Evolutionary conservation across 257 asterid species (phyloP).

Genomic region (Gentiana straminea): DNA sequence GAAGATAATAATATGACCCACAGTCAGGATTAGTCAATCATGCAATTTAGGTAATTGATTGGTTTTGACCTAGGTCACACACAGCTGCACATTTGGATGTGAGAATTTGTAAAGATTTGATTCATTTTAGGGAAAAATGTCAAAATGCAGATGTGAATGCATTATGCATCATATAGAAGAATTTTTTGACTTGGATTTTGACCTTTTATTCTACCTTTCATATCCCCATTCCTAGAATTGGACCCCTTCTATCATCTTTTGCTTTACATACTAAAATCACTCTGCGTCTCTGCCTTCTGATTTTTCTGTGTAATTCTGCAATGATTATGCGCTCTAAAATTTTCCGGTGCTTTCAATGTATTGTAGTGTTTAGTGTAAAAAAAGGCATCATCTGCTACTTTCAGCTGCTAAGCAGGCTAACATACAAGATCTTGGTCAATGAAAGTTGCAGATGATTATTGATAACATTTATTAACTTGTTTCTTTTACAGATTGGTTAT

Average conservation of each 20-base stretch:
- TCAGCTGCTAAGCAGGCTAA: conserved; percentile 1
- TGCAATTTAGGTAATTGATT: no score
- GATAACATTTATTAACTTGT: neutral
- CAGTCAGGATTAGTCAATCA: no score
- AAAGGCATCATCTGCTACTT: neutral
- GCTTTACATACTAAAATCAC: neutral
- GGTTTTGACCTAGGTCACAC: no score
- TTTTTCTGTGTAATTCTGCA: neutral
- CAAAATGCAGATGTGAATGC: no score
- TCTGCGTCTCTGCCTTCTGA: neutral
- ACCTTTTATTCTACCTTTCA: no score
- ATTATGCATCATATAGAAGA: no score
- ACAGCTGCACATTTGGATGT: no score
- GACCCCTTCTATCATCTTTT: neutral
- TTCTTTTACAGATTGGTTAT: conserved; percentile 43
- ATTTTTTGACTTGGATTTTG: no score
- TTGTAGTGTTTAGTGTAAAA: neutral
- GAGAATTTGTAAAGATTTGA: no score
- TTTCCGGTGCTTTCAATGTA: neutral
- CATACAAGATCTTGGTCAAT: neutral
- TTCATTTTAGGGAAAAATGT: no score
- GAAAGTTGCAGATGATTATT: neutral
- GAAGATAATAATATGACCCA: no score
- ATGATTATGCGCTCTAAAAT: neutral
- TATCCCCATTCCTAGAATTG: no score